Conservation (phyloP, 2,329 filamentous ascomycete genomes). For the Alternaria ventricosa region DNA sequence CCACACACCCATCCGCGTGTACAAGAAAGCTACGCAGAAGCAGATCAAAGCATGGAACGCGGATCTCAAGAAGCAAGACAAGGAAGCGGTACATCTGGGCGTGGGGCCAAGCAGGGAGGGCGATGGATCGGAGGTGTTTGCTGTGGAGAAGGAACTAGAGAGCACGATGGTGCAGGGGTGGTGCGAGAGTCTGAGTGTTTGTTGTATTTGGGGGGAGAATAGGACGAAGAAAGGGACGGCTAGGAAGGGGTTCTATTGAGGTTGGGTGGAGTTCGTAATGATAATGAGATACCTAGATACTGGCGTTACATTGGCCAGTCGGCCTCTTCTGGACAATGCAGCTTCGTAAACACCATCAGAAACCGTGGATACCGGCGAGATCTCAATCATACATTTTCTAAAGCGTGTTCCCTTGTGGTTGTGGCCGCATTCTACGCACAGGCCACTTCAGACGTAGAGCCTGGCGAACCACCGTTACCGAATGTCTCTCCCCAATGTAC, state of each 20-base stretch:
- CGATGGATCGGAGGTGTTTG: slow-evolving; percentile 24
- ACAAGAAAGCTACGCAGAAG: slow-evolving; percentile 36
- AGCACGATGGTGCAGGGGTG: slow-evolving; percentile 76
- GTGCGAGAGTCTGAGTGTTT: slow-evolving; percentile 88
- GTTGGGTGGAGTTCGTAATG: too few relatives aligned
- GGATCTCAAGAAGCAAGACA: slow-evolving; percentile 18
- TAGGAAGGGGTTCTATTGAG: slow-evolving; percentile 9
- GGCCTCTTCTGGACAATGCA: too few relatives aligned
- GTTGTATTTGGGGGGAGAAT: slow-evolving; percentile 75
- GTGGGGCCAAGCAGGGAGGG: neutral
- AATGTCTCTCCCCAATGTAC: too few relatives aligned
- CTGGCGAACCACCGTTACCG: too few relatives aligned
- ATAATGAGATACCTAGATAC: neutral
- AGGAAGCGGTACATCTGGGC: slow-evolving; percentile 1
- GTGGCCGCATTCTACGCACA: too few relatives aligned
- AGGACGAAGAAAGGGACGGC: slow-evolving; percentile 27
- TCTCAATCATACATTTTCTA: too few relatives aligned
- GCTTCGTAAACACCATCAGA: too few relatives aligned
- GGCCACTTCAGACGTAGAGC: too few relatives aligned
- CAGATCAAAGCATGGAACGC: slow-evolving; percentile 41
- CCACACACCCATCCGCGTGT: slow-evolving; percentile 30
- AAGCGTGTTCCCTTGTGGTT: too few relatives aligned
- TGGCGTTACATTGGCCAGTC: neutral
- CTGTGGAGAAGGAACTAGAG: slow-evolving; percentile 39
- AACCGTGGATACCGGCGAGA: too few relatives aligned